Evolutionary conservation across 2,329 filamentous ascomycete species (phyloP).

Genomic region (Alternaria alternata): DNA sequence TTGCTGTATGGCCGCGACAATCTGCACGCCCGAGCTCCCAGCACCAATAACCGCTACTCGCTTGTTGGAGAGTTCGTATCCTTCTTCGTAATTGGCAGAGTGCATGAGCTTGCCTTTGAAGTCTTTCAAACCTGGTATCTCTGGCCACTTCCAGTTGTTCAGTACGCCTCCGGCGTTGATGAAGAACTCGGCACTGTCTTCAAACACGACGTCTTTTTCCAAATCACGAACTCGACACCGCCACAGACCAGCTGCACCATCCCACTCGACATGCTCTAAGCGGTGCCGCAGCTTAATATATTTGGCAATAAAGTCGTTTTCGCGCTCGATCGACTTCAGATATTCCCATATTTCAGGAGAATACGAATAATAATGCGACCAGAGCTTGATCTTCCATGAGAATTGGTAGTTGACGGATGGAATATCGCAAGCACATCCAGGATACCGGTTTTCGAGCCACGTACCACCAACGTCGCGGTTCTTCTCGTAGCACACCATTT

Average conservation of each 20-base stretch:
- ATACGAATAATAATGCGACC: slow-evolving; percentile 55
- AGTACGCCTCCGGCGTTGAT: slow-evolving; percentile 34
- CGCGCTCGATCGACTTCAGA: slow-evolving; percentile 53
- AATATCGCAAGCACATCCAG: slow-evolving; percentile 51
- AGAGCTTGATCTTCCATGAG: slow-evolving; percentile 60
- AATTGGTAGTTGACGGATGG: slow-evolving; percentile 52
- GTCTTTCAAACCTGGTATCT: slow-evolving; percentile 50
- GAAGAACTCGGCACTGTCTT: slow-evolving; percentile 36
- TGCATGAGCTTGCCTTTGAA: slow-evolving; percentile 57
- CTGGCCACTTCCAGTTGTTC: slow-evolving; percentile 53
- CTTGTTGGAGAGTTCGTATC: slow-evolving; percentile 48
- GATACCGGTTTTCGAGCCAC: slow-evolving; percentile 53
- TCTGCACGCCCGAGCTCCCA: slow-evolving; percentile 54
- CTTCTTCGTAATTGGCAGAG: slow-evolving; percentile 53
- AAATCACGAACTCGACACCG: slow-evolving; percentile 23
- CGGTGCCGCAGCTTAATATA: slow-evolving; percentile 31
- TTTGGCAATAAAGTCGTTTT: slow-evolving; percentile 45
- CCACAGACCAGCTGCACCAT: slow-evolving; percentile 26
- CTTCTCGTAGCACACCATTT: slow-evolving; percentile 55
- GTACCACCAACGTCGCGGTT: slow-evolving; percentile 53
- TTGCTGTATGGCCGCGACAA: slow-evolving; percentile 52
- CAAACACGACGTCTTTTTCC: slow-evolving; percentile 20
- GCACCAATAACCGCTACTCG: slow-evolving; percentile 55
- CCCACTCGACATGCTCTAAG: slow-evolving; percentile 31
- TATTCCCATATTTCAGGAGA: slow-evolving; percentile 60